phyloP scores from a whole-genome alignment of 2,329 filamentous ascomycete genomes.

The Trichoderma sp. region DNA sequence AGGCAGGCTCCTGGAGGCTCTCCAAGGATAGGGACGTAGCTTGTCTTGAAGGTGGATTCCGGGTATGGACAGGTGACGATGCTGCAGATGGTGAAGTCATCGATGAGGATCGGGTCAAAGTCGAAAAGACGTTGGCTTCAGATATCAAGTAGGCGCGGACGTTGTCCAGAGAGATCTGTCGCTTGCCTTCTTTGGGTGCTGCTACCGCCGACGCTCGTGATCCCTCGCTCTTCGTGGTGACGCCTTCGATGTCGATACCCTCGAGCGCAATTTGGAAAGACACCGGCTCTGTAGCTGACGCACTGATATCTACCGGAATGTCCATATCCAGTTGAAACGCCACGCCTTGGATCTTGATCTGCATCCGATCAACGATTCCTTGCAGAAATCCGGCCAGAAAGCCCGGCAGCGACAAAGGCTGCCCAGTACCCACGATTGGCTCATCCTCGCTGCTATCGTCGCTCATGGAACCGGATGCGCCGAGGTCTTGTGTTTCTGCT shows the following conservation, averaged over 20 bases:
- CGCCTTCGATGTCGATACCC: conserved; percentile 66
- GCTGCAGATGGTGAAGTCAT: conserved; percentile 47
- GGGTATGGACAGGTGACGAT: conserved; percentile 56
- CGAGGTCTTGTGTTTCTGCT: conserved; percentile 63
- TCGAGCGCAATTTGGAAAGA: conserved; percentile 68
- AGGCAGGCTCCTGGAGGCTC: conserved; percentile 33
- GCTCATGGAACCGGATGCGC: conserved; percentile 61
- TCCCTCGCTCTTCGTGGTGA: conserved; percentile 51
- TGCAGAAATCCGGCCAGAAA: conserved; percentile 74
- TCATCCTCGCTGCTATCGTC: conserved; percentile 67
- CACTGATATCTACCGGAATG: conserved; percentile 52
- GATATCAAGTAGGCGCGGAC: conserved; percentile 68
- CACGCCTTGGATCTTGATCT: conserved; percentile 67
- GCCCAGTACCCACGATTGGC: conserved; percentile 66
- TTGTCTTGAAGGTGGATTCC: conserved; percentile 42
- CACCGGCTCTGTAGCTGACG: conserved; percentile 55
- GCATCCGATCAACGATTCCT: conserved; percentile 71
- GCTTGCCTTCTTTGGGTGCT: conserved; percentile 62
- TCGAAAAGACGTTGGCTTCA: conserved; percentile 66
- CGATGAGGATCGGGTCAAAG: conserved; percentile 59
- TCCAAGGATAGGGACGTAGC: conserved; percentile 37
- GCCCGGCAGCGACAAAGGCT: conserved; percentile 66
- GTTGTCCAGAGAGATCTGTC: conserved; percentile 63
- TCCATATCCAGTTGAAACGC: conserved; percentile 67
- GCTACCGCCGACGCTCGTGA: conserved; percentile 43